These are phyloP conservation scores for Cladophialophora carrionii DNA, from an alignment of 2,329 filamentous ascomycete genomes.

Conservation along the genomic window DNA sequence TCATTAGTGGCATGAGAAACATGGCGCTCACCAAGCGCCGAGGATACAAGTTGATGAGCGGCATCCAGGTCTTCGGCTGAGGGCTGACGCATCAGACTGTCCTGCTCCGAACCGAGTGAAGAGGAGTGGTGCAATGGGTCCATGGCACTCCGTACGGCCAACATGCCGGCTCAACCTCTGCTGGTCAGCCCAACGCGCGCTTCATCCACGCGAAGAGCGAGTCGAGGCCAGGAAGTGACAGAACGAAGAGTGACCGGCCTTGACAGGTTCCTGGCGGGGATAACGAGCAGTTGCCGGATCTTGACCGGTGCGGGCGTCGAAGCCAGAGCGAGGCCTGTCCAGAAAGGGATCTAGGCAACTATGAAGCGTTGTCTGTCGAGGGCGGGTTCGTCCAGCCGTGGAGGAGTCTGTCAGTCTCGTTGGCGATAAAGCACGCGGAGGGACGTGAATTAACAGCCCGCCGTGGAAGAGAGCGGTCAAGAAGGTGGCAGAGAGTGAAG, in stretches of 20 bases:
- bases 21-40: slow-evolving; percentile 48
- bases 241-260: not conserved
- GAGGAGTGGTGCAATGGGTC: slow-evolving; percentile 34
- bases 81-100: slow-evolving; percentile 47
- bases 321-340: not conserved
- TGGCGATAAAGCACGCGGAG: not conserved
- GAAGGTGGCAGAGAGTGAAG: slow-evolving; percentile 9
- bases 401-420: not conserved
- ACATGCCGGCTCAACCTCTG: slow-evolving; percentile 34
- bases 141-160: slow-evolving; percentile 37
- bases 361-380: slow-evolving; percentile 6
- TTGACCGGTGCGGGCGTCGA: not conserved
- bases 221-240: not conserved
- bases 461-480: slow-evolving; percentile 4
- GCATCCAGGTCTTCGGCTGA: slow-evolving; percentile 54
- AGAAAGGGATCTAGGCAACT: slow-evolving; percentile 13
- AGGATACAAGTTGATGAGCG: slow-evolving; percentile 54
- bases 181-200: slow-evolving; percentile 20
- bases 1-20: slow-evolving; percentile 25
- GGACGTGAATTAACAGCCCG: not conserved
- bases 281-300: not conserved
- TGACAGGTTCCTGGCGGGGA: not conserved
- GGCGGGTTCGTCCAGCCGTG: not conserved
- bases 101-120: slow-evolving; percentile 28
- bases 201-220: slow-evolving; percentile 18